Conservation (phyloP, 73 alveolate species). For the Tetrahymena elliotti region DNA sequence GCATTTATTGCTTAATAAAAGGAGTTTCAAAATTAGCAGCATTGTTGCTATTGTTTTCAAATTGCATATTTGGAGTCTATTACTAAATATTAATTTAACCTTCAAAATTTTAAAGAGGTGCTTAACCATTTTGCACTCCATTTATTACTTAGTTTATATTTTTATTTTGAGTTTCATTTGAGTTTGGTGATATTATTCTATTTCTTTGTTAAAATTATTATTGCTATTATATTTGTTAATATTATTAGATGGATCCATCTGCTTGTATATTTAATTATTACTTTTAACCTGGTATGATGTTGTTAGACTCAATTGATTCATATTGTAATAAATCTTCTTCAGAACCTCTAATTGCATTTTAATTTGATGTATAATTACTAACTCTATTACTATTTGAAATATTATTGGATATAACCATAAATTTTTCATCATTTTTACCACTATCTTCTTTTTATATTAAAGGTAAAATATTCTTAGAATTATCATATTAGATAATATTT, state of each 20-base stretch:
- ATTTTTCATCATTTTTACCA: background rate
- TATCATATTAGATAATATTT: background rate
- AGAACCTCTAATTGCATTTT: background rate
- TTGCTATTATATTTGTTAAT: too few relatives aligned
- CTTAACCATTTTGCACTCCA: background rate
- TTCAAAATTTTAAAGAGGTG: background rate
- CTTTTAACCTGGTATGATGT: background rate
- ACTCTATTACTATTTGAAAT: background rate
- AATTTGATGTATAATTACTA: background rate
- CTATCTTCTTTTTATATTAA: background rate
- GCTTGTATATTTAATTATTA: background rate
- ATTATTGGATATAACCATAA: background rate
- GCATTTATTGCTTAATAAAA: background rate
- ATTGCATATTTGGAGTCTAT: background rate
- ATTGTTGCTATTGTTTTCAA: background rate
- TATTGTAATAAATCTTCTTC: background rate
- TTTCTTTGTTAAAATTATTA: background rate
- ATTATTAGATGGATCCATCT: background rate
- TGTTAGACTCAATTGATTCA: background rate
- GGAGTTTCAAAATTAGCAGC: background rate
- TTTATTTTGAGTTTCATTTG: background rate
- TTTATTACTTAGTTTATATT: too few relatives aligned
- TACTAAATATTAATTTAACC: background rate
- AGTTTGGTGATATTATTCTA: background rate
- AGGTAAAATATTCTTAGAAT: background rate